phyloP scores from a whole-genome alignment of 371 early-diverging fungal species.

The Mucor piriformis region DNA sequence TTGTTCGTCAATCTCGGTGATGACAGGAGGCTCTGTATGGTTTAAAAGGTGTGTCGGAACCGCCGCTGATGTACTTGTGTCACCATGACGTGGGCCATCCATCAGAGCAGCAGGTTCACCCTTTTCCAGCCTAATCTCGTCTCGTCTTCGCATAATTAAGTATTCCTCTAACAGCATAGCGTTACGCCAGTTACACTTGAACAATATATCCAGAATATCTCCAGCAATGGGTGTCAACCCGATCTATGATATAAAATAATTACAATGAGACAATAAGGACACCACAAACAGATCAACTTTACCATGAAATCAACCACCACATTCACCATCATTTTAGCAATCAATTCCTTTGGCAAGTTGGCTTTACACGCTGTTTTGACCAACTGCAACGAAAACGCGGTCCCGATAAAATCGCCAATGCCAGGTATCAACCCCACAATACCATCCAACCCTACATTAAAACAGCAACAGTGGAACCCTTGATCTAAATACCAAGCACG shows the following conservation, averaged over 20 bases:
- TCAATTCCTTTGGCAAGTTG: constrained; percentile 40
- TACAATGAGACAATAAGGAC: neutral
- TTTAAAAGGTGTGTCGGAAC: neutral
- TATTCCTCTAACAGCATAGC: constrained; percentile 48
- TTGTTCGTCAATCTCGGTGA: neutral
- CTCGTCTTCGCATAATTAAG: constrained; percentile 40
- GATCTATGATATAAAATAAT: constrained; percentile 13
- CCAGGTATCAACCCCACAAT: constrained; percentile 53
- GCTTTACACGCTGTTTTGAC: constrained; percentile 37
- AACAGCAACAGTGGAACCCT: constrained; percentile 49
- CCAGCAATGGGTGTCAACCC: constrained; percentile 55
- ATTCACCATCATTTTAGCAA: constrained; percentile 49
- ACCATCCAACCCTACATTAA: constrained; percentile 49
- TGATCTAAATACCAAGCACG: constrained; percentile 44
- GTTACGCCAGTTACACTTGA: constrained; percentile 54
- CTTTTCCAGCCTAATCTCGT: constrained; percentile 39
- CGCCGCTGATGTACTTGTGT: neutral
- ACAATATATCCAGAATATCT: constrained; percentile 53
- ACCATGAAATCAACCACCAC: constrained; percentile 52
- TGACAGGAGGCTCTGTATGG: neutral
- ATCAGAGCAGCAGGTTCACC: constrained; percentile 6
- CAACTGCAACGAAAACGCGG: constrained; percentile 38
- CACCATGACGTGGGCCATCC: constrained; percentile 1
- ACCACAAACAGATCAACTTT: constrained; percentile 1
- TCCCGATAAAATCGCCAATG: constrained; percentile 48